Evolutionary conservation across 106 monocot species (phyloP).

Genomic region (Phalaenopsis equestris): DNA sequence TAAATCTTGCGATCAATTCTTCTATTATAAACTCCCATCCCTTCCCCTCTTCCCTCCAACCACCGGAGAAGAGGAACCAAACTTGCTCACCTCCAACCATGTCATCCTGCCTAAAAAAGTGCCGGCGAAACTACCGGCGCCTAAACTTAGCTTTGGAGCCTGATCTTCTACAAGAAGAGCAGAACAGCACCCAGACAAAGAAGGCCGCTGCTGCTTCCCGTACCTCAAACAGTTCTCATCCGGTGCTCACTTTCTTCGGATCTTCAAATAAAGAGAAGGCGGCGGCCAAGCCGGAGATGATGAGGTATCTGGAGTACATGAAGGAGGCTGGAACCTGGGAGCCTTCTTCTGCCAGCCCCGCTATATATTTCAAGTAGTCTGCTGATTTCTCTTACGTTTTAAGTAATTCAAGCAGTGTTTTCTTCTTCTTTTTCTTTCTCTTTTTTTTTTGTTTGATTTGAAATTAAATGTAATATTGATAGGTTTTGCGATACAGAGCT

Average conservation of each 20-base stretch:
- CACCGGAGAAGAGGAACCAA: too few relatives aligned
- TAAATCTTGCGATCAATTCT: too few relatives aligned
- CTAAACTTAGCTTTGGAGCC: neutral
- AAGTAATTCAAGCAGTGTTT: too few relatives aligned
- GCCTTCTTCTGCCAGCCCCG: constrained; percentile 21
- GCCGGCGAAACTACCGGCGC: neutral
- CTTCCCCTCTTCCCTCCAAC: too few relatives aligned
- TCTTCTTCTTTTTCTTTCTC: too few relatives aligned
- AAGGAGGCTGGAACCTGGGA: constrained; percentile 46
- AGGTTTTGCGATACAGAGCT: too few relatives aligned
- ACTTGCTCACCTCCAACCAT: neutral
- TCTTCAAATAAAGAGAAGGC: constrained; percentile 23
- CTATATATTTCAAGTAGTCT: constrained; percentile 27
- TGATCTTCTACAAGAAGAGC: neutral
- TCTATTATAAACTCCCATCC: too few relatives aligned
- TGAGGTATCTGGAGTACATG: constrained; percentile 47
- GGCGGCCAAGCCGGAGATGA: constrained; percentile 29
- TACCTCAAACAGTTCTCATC: neutral
- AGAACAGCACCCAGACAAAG: neutral
- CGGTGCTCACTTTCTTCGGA: neutral
- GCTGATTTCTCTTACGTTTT: neutral
- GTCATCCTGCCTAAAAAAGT: neutral
- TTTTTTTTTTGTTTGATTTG: too few relatives aligned
- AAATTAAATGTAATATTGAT: too few relatives aligned
- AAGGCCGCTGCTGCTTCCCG: neutral